Conservation (phyloP, 495 filamentous ascomycete genomes). For the Aspergillus cavernicola region DNA sequence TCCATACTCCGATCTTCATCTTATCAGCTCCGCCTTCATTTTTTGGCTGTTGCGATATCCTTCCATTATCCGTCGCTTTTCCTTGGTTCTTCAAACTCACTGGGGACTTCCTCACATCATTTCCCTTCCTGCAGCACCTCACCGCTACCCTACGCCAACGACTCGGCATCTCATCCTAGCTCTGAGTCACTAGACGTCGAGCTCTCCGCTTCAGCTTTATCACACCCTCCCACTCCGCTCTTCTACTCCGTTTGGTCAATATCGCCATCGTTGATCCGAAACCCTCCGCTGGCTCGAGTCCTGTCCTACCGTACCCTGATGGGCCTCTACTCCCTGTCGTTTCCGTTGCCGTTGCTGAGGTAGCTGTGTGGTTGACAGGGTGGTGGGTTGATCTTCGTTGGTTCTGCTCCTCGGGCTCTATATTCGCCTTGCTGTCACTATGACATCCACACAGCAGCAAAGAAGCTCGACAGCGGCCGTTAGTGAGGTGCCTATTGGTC, state of each 20-base stretch:
- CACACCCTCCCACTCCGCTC: constrained; percentile 3
- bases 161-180: constrained; percentile 1
- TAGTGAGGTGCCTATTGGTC: constrained; percentile 66
- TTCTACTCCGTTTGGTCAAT: constrained; percentile 9
- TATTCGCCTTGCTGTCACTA: constrained; percentile 24
- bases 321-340: constrained; percentile 27
- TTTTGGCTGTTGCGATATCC: constrained; percentile 9
- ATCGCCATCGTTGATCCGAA: neutral
- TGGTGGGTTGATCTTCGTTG: constrained; percentile 20
- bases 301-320: constrained; percentile 30
- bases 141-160: constrained; percentile 27
- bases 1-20: constrained; percentile 17
- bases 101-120: constrained; percentile 12
- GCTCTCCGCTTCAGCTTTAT: neutral
- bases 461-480: constrained; percentile 43
- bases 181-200: neutral
- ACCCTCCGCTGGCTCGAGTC: constrained; percentile 12
- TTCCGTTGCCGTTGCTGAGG: constrained; percentile 29
- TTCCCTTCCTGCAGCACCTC: constrained; percentile 17
- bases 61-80: constrained; percentile 5
- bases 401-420: constrained; percentile 6
- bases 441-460: constrained; percentile 36
- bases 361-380: constrained; percentile 40
- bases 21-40: constrained; percentile 9
- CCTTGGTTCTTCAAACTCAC: constrained; percentile 1